phyloP scores from a whole-genome alignment of 1,284 basidiomycete species.

The Pseudozyma sp. region DNA sequence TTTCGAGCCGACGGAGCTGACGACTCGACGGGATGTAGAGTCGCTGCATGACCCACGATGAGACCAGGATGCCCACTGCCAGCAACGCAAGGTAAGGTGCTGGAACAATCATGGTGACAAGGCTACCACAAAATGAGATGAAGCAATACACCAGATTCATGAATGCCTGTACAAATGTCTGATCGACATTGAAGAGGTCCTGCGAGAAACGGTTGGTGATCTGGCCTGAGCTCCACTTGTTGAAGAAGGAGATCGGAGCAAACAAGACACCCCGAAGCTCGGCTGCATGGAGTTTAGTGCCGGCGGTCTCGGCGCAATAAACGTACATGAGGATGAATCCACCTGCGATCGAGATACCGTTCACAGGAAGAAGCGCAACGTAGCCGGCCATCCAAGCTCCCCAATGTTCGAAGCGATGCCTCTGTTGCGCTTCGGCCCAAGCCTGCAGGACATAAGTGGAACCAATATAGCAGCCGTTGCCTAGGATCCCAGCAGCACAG shows the following conservation, averaged over 20 bases:
- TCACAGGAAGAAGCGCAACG: slow-evolving; percentile 6
- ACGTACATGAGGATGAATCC: slow-evolving; percentile 18
- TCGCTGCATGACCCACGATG: slow-evolving; percentile 33
- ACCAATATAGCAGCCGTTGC: not conserved
- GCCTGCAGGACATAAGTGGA: slow-evolving; percentile 35
- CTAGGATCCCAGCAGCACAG: not conserved
- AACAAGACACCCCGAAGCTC: slow-evolving; percentile 38
- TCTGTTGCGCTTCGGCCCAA: slow-evolving; percentile 34
- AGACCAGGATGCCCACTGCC: slow-evolving; percentile 13
- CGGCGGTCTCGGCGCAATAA: slow-evolving; percentile 24
- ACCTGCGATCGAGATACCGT: slow-evolving; percentile 13
- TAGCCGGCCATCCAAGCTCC: slow-evolving; percentile 33
- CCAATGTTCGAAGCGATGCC: slow-evolving; percentile 25
- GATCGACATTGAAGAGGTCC: slow-evolving; percentile 53
- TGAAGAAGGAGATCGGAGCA: slow-evolving; percentile 51
- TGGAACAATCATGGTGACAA: slow-evolving; percentile 43
- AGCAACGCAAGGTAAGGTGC: slow-evolving; percentile 47
- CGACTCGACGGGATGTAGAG: slow-evolving; percentile 56
- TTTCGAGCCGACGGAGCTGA: slow-evolving; percentile 54
- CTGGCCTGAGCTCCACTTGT: slow-evolving; percentile 42
- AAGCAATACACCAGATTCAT: slow-evolving; percentile 20
- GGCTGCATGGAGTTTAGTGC: slow-evolving; percentile 31
- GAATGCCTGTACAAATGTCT: slow-evolving; percentile 26
- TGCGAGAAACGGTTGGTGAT: slow-evolving; percentile 61
- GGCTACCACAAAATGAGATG: slow-evolving; percentile 16